Evolutionary conservation across 331 rosid species (phyloP).

Genomic region (Dryas integrifolia): DNA sequence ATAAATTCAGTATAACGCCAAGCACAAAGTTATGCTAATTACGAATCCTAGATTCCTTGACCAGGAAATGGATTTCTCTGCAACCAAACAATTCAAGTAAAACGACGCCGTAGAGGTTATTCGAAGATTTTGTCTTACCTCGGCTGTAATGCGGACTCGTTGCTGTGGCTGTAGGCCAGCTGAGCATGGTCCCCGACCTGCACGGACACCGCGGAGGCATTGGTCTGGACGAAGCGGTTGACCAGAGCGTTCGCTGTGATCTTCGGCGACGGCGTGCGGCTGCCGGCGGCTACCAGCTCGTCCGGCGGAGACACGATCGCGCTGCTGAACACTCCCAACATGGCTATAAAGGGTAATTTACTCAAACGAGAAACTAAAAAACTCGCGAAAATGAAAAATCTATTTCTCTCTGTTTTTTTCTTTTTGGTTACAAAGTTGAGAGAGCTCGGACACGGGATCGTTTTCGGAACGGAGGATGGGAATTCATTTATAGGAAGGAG

Average conservation of each 20-base stretch:
- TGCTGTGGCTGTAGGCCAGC: conserved; percentile 78
- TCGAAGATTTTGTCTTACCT: conserved; percentile 44
- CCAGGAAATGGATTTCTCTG: no score
- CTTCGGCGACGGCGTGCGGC: conserved; percentile 95
- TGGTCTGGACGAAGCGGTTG: conserved; percentile 53
- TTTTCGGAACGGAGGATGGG: background rate
- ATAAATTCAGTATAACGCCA: no score
- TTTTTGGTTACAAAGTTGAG: background rate
- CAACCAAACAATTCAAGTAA: no score
- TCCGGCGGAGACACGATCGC: conserved; percentile 82
- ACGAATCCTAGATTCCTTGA: no score
- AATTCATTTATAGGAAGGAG: conserved; percentile 31
- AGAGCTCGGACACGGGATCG: conserved; percentile 25
- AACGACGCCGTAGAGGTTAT: background rate
- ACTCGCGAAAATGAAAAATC: background rate
- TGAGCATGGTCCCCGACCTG: conserved; percentile 75
- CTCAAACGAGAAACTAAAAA: background rate
- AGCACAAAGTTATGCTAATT: no score
- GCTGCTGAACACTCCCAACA: conserved; percentile 89
- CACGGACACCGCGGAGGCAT: conserved; percentile 57
- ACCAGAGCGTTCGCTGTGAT: conserved; percentile 49
- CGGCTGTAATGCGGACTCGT: conserved; percentile 62
- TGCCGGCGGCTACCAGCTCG: conserved; percentile 88
- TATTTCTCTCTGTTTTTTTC: background rate
- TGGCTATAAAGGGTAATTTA: conserved; percentile 20